These are phyloP conservation scores for Canariomyces notabilis DNA, from an alignment of 2,329 filamentous ascomycete species.

Conservation along the genomic window DNA sequence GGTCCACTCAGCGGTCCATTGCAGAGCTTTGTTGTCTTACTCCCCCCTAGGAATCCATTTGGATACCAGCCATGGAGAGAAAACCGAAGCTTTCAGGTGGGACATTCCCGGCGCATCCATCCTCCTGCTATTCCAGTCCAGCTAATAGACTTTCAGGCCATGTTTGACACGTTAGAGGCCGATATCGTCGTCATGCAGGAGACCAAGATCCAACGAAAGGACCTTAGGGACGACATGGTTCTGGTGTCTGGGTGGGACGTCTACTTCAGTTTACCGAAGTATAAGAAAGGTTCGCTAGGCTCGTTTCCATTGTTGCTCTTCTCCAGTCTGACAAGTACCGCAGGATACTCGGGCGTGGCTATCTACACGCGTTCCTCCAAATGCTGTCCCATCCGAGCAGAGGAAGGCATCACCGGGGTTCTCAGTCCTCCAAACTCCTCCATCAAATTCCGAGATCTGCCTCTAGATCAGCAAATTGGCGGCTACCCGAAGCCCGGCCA, in stretches of 20 bases:
- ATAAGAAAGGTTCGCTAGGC: constrained; percentile 71
- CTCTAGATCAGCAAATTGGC: constrained; percentile 71
- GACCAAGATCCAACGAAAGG: constrained; percentile 91
- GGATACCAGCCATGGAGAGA: constrained; percentile 79
- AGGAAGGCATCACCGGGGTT: constrained; percentile 87
- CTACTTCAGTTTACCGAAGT: constrained; percentile 85
- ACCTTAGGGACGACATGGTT: constrained; percentile 92
- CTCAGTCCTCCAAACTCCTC: constrained; percentile 68
- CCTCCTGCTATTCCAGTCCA: background rate
- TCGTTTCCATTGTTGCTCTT: background rate
- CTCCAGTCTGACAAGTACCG: background rate
- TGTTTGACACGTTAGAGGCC: constrained; percentile 90
- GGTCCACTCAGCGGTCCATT: background rate
- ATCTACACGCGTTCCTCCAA: constrained; percentile 87
- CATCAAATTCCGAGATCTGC: constrained; percentile 68
- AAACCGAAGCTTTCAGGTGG: constrained; percentile 63
- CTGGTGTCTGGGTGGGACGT: constrained; percentile 93
- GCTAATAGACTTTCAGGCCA: constrained; percentile 50
- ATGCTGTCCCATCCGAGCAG: constrained; percentile 81
- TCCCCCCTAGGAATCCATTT: constrained; percentile 63
- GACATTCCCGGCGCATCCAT: constrained; percentile 1
- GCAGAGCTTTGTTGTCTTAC: background rate
- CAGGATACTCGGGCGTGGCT: constrained; percentile 91
- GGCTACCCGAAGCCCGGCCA: constrained; percentile 75
- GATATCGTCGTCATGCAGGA: constrained; percentile 96